Conservation (phyloP, 305 asterid species). For the Andrographis paniculata region DNA sequence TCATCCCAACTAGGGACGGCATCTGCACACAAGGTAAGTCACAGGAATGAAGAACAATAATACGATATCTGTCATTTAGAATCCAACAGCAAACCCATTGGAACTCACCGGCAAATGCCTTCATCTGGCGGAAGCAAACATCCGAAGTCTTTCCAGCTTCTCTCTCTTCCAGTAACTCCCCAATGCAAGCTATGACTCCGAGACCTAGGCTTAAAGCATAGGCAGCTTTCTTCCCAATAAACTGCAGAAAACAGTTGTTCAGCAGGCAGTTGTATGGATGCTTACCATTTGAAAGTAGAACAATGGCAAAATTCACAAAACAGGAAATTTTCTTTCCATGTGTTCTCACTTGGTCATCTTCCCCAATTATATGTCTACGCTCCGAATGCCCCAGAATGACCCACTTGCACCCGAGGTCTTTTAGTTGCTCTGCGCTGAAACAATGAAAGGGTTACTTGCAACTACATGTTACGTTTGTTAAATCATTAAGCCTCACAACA, state of each 20-base stretch:
- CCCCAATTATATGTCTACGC: slow-evolving; percentile 65
- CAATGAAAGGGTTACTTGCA: slow-evolving; percentile 6
- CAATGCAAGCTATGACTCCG: slow-evolving; percentile 75
- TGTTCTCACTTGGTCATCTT: slow-evolving; percentile 51
- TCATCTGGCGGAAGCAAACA: slow-evolving; percentile 56
- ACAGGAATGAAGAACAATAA: background rate
- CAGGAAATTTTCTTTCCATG: background rate
- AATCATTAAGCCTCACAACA: background rate
- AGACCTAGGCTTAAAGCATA: slow-evolving; percentile 60
- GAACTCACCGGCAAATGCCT: slow-evolving; percentile 56
- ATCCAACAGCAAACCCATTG: background rate
- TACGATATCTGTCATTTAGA: background rate
- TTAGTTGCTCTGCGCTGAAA: slow-evolving; percentile 63
- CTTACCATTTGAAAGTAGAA: background rate
- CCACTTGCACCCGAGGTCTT: slow-evolving; percentile 78
- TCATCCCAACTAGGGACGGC: slow-evolving; percentile 72
- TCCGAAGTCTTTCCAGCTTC: slow-evolving; percentile 73
- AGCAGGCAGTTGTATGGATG: slow-evolving; percentile 3
- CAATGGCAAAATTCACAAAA: background rate
- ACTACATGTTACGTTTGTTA: slow-evolving; percentile 1
- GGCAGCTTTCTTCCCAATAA: slow-evolving; percentile 80
- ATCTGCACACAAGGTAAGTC: slow-evolving; percentile 31
- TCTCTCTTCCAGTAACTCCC: slow-evolving; percentile 67
- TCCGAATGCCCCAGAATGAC: slow-evolving; percentile 75
- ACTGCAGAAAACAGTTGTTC: slow-evolving; percentile 30